Conservation (phyloP, 371 early-diverging fungal species). For the Rhizopus arrhizus region DNA sequence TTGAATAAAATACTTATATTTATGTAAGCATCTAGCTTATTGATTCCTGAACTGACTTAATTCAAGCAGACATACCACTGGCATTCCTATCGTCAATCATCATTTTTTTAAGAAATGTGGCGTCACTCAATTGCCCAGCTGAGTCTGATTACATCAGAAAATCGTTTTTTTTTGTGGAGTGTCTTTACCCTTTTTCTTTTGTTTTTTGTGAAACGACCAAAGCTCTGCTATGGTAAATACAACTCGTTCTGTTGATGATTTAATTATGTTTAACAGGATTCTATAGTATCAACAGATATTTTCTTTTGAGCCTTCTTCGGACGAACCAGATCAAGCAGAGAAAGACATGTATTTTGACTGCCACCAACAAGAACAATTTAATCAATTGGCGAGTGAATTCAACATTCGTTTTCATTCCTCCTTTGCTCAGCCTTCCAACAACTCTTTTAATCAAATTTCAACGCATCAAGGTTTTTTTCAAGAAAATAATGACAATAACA, state of each 20-base stretch:
- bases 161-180: no score
- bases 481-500: conserved; percentile 1
- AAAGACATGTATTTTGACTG: background rate
- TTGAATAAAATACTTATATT: no score
- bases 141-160: no score
- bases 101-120: no score
- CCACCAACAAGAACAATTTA: background rate
- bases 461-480: background rate
- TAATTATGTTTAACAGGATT: background rate
- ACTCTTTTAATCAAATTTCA: background rate
- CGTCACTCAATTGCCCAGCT: no score
- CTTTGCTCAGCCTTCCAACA: background rate
- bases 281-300: conserved; percentile 29
- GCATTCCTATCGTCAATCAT: no score
- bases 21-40: no score
- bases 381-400: background rate
- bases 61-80: no score
- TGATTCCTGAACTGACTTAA: no score
- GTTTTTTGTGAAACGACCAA: no score
- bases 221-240: background rate
- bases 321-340: background rate
- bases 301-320: conserved; percentile 18
- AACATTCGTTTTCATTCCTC: background rate
- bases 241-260: background rate
- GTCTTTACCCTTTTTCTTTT: no score